Conservation (phyloP, 805 yeast genomes). For the Hanseniaspora valbyensis region DNA sequence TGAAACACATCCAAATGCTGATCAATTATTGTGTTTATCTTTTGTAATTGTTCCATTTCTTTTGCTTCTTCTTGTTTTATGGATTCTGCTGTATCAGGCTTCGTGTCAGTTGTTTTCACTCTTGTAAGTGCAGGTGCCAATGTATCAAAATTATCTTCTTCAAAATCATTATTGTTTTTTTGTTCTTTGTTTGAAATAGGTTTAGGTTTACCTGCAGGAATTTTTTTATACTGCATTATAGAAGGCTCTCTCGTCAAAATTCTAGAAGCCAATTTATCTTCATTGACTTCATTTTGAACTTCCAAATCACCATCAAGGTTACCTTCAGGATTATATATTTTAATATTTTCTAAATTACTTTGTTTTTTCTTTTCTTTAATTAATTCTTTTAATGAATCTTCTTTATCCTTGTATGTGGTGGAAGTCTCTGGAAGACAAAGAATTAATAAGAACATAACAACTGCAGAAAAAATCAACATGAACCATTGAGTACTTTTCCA, state of each 20-base stretch:
- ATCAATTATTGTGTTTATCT: conserved; percentile 19
- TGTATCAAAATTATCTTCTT: conserved; percentile 19
- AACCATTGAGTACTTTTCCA: conserved; percentile 91
- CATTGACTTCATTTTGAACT: neutral
- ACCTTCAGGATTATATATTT: no score
- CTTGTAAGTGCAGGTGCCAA: conserved; percentile 24
- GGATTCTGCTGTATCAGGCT: conserved; percentile 21
- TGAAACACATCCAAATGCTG: conserved; percentile 9
- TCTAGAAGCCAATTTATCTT: conserved; percentile 6
- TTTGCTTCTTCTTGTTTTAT: conserved; percentile 11
- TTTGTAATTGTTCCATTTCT: conserved; percentile 7
- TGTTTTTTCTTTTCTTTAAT: conserved; percentile 35
- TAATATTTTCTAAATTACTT: conserved; percentile 19
- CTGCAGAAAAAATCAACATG: conserved; percentile 54
- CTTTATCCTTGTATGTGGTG: conserved; percentile 42
- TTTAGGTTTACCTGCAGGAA: neutral
- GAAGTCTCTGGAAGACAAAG: conserved; percentile 69
- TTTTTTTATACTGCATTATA: conserved; percentile 14
- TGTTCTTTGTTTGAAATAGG: conserved; percentile 10
- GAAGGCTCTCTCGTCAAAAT: conserved; percentile 14
- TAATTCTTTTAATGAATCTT: conserved; percentile 24
- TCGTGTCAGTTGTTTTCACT: conserved; percentile 17
- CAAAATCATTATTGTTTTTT: conserved; percentile 18
- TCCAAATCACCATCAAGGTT: conserved; percentile 14
- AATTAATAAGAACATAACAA: conserved; percentile 38